A percentile compares a stretch with the other conserved stretches of the same genome.
phyloP scores from a whole-genome alignment of 495 filamentous ascomycete species.

The Bacidia gigantensis region DNA sequence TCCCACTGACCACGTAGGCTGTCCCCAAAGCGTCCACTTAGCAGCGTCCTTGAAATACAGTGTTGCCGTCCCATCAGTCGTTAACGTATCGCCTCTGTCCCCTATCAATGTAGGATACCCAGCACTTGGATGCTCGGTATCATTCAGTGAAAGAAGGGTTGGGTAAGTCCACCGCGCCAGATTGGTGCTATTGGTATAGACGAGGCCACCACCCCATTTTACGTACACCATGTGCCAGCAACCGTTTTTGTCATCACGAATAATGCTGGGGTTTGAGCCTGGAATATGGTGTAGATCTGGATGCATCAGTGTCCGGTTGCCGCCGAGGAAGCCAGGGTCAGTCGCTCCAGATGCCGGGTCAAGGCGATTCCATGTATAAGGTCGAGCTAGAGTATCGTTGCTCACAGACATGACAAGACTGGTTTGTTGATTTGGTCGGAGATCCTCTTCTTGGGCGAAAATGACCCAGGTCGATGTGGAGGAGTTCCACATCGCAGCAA shows the following conservation, averaged over 20 bases:
- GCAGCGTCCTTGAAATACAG: not conserved
- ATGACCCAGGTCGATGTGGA: not conserved
- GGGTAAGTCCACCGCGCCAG: not conserved
- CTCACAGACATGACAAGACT: not conserved
- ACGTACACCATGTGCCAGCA: conserved; percentile 2
- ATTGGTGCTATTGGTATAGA: not conserved
- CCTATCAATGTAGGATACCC: not conserved
- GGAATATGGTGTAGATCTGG: not conserved
- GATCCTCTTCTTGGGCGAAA: not conserved
- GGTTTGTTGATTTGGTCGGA: not conserved
- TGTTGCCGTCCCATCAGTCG: not conserved
- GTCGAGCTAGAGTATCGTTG: not conserved
- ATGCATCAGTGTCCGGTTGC: not conserved
- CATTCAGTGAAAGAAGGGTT: not conserved
- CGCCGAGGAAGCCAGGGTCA: conserved; percentile 1
- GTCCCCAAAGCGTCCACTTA: not conserved
- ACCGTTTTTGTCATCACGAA: not conserved
- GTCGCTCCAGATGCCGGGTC: not conserved
- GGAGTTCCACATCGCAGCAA: not conserved
- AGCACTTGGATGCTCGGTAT: not conserved
- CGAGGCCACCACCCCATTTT: not conserved
- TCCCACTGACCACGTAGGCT: not conserved
- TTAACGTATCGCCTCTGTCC: not conserved
- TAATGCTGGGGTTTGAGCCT: not conserved
- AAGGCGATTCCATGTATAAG: not conserved